Evolutionary conservation across 1,284 basidiomycete species (phyloP).

Genomic region (Rhizoctonia solani): DNA sequence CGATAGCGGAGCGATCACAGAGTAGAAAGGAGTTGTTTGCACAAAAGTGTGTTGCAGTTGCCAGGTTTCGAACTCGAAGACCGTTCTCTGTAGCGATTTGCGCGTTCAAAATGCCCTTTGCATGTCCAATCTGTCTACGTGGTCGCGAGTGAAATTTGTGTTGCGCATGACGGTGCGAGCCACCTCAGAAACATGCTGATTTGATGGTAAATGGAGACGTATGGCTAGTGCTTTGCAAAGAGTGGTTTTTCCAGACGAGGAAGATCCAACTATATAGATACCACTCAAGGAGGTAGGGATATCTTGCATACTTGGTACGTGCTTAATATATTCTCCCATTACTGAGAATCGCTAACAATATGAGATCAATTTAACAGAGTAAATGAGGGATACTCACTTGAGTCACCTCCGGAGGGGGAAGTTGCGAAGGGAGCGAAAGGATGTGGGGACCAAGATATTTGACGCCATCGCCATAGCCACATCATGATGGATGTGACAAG

Average conservation of each 20-base stretch:
- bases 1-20: constrained; percentile 66
- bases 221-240: constrained; percentile 56
- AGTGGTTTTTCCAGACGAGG: constrained; percentile 68
- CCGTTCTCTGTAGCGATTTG: constrained; percentile 54
- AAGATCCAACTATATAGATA: constrained; percentile 58
- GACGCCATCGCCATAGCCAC: background rate
- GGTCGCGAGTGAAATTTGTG: constrained; percentile 56
- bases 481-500: background rate
- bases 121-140: constrained; percentile 59
- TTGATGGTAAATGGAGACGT: background rate
- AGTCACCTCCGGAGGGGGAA: no score
- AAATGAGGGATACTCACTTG: no score
- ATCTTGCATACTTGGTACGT: background rate
- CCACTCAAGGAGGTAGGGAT: constrained; percentile 10
- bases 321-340: no score
- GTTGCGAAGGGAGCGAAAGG: no score
- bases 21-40: constrained; percentile 47
- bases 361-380: no score
- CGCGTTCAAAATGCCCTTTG: constrained; percentile 62
- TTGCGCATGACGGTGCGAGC: constrained; percentile 59
- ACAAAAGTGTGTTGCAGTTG: background rate
- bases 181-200: constrained; percentile 54
- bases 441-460: no score
- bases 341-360: no score
- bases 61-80: constrained; percentile 33